phyloP scores from a whole-genome alignment of 2,329 filamentous ascomycete species.

The Clonostachys chloroleuca region DNA sequence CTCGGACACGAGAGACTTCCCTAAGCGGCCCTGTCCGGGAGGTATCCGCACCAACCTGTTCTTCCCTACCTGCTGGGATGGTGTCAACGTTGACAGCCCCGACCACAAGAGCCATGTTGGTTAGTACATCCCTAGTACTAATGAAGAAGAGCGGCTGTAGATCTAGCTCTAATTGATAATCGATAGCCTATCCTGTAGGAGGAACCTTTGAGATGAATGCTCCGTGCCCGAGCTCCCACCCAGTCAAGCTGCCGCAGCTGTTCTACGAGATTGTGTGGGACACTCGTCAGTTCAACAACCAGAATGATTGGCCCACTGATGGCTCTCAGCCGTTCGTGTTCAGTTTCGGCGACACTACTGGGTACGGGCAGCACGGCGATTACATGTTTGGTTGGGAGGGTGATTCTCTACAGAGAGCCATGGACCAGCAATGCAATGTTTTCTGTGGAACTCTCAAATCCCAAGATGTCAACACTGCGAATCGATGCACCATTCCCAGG shows the following conservation, averaged over 20 bases:
- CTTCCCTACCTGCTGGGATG: constrained; percentile 69
- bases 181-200: constrained; percentile 13
- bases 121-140: not conserved
- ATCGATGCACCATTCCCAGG: constrained; percentile 20
- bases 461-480: constrained; percentile 21
- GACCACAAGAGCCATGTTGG: constrained; percentile 64
- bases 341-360: constrained; percentile 29
- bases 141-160: not conserved
- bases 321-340: constrained; percentile 26
- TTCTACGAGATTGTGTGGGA: constrained; percentile 86
- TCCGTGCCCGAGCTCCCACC: constrained; percentile 32
- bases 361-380: constrained; percentile 74
- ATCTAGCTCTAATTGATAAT: constrained; percentile 6
- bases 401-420: constrained; percentile 63
- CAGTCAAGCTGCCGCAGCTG: constrained; percentile 64
- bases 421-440: constrained; percentile 34
- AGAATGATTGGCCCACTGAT: constrained; percentile 22
- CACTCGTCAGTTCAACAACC: constrained; percentile 59
- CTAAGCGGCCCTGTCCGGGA: constrained; percentile 27
- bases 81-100: constrained; percentile 48
- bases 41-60: constrained; percentile 37
- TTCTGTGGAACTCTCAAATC: constrained; percentile 20
- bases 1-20: constrained; percentile 17
- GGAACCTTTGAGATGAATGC: constrained; percentile 18
- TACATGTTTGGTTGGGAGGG: constrained; percentile 77